Evolutionary conservation across 148 eudicot genomes (phyloP).

Genomic region (Cornus florida): DNA sequence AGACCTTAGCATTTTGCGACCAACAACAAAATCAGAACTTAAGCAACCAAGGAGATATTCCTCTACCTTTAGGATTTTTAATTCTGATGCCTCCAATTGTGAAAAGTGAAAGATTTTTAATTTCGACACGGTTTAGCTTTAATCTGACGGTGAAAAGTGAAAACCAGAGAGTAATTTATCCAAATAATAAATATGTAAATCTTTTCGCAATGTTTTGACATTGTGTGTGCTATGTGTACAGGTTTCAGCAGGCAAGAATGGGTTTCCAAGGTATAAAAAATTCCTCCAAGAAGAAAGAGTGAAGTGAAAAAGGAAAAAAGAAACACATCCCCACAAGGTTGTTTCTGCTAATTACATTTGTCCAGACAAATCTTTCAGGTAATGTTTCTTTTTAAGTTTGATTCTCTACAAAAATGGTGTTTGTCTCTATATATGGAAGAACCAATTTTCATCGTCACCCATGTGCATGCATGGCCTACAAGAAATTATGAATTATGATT

Average conservation of each 20-base stretch:
- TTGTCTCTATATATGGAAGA: not conserved
- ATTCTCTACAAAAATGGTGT: not conserved
- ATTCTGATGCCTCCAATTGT: no score
- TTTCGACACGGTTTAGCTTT: no score
- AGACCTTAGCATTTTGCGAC: no score
- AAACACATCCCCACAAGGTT: not conserved
- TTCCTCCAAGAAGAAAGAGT: slow-evolving; percentile 58
- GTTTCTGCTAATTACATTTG: slow-evolving; percentile 11
- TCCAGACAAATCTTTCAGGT: slow-evolving; percentile 40
- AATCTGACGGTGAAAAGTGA: no score
- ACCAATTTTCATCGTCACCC: slow-evolving; percentile 2
- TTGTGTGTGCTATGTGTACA: not conserved
- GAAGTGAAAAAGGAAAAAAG: slow-evolving; percentile 25
- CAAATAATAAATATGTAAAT: no score
- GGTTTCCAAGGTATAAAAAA: slow-evolving; percentile 74
- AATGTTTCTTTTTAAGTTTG: not conserved
- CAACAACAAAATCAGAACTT: no score
- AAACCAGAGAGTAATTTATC: no score
- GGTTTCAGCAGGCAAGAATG: slow-evolving; percentile 81
- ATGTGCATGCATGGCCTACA: slow-evolving; percentile 3
- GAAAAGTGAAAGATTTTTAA: no score
- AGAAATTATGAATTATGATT: not conserved
- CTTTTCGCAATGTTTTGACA: no score
- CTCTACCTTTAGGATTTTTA: no score
- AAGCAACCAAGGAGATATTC: no score